Conservation (phyloP, 1,139 yeast species). For the Geotrichum fermentans region DNA sequence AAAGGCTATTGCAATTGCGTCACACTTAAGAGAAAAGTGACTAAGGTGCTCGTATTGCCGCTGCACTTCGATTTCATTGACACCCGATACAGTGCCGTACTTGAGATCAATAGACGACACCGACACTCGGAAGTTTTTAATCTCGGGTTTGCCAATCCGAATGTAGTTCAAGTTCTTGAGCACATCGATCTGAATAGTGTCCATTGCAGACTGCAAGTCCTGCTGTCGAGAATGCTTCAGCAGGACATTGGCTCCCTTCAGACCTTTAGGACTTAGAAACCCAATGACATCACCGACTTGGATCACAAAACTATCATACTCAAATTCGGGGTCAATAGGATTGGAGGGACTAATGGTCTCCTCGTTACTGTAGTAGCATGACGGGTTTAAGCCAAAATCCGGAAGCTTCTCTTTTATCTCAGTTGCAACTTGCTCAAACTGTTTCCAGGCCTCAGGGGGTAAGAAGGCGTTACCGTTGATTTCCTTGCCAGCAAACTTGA, state of each 20-base stretch:
- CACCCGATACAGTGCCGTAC: constrained; percentile 38
- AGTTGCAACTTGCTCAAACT: constrained; percentile 18
- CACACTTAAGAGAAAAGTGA: constrained; percentile 27
- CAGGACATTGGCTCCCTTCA: constrained; percentile 28
- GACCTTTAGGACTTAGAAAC: constrained; percentile 35
- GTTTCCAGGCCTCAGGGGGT: constrained; percentile 29
- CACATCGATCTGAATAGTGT: constrained; percentile 59
- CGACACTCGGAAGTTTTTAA: constrained; percentile 49
- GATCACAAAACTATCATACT: constrained; percentile 52
- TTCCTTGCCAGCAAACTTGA: constrained; percentile 14
- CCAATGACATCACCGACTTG: constrained; percentile 47
- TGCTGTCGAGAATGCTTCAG: constrained; percentile 25
- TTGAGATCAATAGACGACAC: constrained; percentile 47
- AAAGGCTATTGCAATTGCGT: constrained; percentile 27
- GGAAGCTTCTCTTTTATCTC: constrained; percentile 12
- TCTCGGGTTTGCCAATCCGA: constrained; percentile 40
- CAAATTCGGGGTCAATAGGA: constrained; percentile 43
- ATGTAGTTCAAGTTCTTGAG: constrained; percentile 42
- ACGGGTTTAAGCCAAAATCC: constrained; percentile 35
- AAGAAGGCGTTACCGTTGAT: constrained; percentile 25
- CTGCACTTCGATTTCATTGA: constrained; percentile 1
- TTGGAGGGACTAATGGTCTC: constrained; percentile 45
- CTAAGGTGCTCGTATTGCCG: constrained; percentile 18
- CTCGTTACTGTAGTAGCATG: constrained; percentile 40
- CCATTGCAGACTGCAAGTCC: constrained; percentile 50